Percentiles rank a stretch among this genome's conserved stretches.
These are phyloP conservation scores for Chlamydomonas sp. DNA, from an alignment of 139 green algal genomes.

Conservation along the genomic window DNA sequence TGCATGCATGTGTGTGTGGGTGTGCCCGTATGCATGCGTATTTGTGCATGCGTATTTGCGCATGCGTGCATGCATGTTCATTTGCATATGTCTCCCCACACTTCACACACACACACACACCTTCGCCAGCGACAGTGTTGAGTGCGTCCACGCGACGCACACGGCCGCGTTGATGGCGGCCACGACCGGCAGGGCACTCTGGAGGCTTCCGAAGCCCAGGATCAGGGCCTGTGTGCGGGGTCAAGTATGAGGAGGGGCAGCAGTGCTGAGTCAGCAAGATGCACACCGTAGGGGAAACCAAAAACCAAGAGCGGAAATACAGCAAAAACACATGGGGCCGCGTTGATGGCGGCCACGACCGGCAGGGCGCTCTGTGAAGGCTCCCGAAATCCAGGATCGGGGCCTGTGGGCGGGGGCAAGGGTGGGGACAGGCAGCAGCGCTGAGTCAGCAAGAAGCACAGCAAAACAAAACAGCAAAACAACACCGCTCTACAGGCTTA, in stretches of 20 bases:
- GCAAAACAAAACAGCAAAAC: too few relatives aligned
- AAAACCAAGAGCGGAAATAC: too few relatives aligned
- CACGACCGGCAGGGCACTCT: conserved; percentile 14
- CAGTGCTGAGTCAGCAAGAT: too few relatives aligned
- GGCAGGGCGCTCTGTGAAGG: conserved; percentile 11
- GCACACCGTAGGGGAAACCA: too few relatives aligned
- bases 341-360: conserved; percentile 12
- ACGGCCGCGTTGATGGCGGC: conserved; percentile 8
- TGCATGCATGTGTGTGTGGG: too few relatives aligned
- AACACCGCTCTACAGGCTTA: too few relatives aligned
- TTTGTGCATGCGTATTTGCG: too few relatives aligned
- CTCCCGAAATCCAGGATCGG: conserved; percentile 12
- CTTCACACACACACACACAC: too few relatives aligned
- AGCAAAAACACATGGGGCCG: neutral
- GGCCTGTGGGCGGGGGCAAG: conserved; percentile 7
- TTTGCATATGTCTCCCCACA: too few relatives aligned
- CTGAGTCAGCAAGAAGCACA: too few relatives aligned
- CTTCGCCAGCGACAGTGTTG: conserved; percentile 8
- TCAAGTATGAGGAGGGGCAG: conserved; percentile 7
- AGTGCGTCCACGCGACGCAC: conserved; percentile 2
- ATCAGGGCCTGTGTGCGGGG: conserved; percentile 14
- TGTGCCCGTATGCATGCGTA: too few relatives aligned
- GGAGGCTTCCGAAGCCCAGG: conserved; percentile 9
- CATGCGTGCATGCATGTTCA: too few relatives aligned
- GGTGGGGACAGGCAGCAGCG: neutral